Percentiles rank a stretch among this genome's conserved stretches.
phyloP scores from a whole-genome alignment of 2,329 filamentous ascomycete genomes.

The Sclerotinia spermophila region DNA sequence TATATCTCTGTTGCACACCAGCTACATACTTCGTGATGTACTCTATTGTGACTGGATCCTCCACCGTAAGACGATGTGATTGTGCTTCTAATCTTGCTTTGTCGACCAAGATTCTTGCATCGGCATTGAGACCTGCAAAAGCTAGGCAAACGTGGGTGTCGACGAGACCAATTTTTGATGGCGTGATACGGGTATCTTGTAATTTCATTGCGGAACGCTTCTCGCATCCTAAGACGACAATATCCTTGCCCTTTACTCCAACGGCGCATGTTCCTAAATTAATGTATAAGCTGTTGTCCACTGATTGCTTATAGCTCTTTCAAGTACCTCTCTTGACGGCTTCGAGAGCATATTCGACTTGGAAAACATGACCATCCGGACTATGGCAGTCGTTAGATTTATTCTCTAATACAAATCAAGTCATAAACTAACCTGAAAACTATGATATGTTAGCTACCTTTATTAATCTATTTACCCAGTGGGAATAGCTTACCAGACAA shows the following conservation, averaged over 20 bases:
- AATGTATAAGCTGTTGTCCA: constrained; percentile 26
- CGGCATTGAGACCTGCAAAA: constrained; percentile 95
- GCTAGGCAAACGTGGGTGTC: constrained; percentile 96
- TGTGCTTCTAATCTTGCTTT: constrained; percentile 97
- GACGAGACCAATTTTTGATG: constrained; percentile 95
- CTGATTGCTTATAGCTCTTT: neutral
- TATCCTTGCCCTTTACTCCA: constrained; percentile 89
- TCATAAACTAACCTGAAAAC: constrained; percentile 72
- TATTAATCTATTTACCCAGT: constrained; percentile 38
- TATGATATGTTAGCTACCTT: constrained; percentile 42
- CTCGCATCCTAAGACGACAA: constrained; percentile 96
- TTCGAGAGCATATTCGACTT: constrained; percentile 98
- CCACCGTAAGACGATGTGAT: constrained; percentile 93
- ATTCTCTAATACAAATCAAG: neutral
- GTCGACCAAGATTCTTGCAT: constrained; percentile 96
- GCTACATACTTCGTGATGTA: constrained; percentile 99
- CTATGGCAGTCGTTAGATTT: constrained; percentile 55
- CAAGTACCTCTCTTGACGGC: constrained; percentile 89
- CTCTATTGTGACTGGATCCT: constrained; percentile 96
- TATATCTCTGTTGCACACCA: constrained; percentile 97
- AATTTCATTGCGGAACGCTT: constrained; percentile 99
- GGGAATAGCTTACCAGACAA: constrained; percentile 74
- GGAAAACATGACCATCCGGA: constrained; percentile 98
- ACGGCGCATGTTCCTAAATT: constrained; percentile 87
- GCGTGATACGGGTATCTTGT: constrained; percentile 97